These are phyloP conservation scores for Arabidopsis suecica DNA, from an alignment of 345 rosid genomes.

Conservation along the genomic window DNA sequence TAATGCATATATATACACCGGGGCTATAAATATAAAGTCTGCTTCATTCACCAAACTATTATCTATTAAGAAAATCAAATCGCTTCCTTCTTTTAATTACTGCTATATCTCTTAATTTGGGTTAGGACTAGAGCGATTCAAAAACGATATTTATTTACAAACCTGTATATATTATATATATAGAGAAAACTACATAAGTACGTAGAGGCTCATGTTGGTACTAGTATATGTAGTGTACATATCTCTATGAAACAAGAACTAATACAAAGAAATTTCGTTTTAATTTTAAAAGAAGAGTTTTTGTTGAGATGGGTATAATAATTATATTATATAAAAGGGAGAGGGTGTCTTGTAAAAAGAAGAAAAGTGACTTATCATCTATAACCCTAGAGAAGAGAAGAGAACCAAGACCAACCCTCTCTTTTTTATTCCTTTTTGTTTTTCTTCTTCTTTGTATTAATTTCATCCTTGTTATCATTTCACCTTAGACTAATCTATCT, in stretches of 20 bases:
- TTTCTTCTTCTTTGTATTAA: constrained; percentile 6
- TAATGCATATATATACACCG: background rate
- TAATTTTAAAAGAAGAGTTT: background rate
- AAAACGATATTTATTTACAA: no score
- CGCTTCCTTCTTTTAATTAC: no score
- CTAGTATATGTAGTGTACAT: background rate
- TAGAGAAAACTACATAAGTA: background rate
- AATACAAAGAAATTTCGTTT: background rate
- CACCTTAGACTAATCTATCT: constrained; percentile 40
- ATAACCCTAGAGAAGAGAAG: constrained; percentile 47
- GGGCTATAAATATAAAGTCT: background rate
- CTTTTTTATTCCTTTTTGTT: constrained; percentile 40
- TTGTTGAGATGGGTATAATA: constrained; percentile 17
- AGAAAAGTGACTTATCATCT: constrained; percentile 55
- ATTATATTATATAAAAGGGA: constrained; percentile 3
- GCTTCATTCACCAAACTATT: constrained; percentile 10
- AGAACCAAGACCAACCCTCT: constrained; percentile 44
- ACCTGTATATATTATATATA: no score
- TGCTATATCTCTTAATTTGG: no score
- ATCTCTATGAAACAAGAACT: background rate
- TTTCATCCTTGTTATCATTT: constrained; percentile 43
- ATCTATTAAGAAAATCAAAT: background rate
- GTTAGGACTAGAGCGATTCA: no score
- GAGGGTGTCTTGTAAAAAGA: constrained; percentile 46
- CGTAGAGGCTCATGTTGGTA: background rate